A percentile compares a stretch with the other conserved stretches of the same genome.
Conservation (phyloP, 1,284 basidiomycete genomes). For the Testicularia cyperi region DNA sequence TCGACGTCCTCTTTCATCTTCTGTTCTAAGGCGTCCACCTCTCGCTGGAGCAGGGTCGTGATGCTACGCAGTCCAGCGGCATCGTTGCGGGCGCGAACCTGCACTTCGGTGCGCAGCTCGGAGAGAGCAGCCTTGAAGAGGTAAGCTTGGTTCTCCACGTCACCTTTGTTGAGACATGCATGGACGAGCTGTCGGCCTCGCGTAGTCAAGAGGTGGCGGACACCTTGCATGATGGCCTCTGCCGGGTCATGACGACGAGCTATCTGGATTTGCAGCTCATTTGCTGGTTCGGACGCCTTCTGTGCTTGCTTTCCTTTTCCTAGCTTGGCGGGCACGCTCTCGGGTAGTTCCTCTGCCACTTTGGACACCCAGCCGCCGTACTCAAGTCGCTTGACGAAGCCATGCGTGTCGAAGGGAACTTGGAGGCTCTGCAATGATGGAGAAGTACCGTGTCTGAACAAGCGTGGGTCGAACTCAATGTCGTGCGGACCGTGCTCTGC, state of each 20-base stretch:
- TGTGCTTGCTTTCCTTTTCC: slow-evolving; percentile 14
- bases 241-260: slow-evolving; percentile 53
- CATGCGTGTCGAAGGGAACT: slow-evolving; percentile 54
- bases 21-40: slow-evolving; percentile 81
- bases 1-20: slow-evolving; percentile 93
- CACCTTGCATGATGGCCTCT: slow-evolving; percentile 75
- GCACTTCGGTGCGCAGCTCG: slow-evolving; percentile 84
- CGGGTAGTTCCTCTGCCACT: slow-evolving; percentile 6
- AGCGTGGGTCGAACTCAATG: slow-evolving; percentile 13
- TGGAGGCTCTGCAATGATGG: slow-evolving; percentile 31
- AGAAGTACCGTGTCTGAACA: slow-evolving; percentile 15
- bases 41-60: slow-evolving; percentile 76
- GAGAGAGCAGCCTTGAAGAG: slow-evolving; percentile 89
- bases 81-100: slow-evolving; percentile 81
- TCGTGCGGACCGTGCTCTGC: no score
- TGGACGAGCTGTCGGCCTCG: slow-evolving; percentile 73
- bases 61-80: slow-evolving; percentile 75
- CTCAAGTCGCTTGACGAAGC: slow-evolving; percentile 48
- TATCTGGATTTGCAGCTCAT: slow-evolving; percentile 15
- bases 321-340: slow-evolving; percentile 3
- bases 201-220: slow-evolving; percentile 75
- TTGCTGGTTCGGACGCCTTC: slow-evolving; percentile 5
- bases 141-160: slow-evolving; percentile 77
- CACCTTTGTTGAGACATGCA: slow-evolving; percentile 77
- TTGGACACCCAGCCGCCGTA: slow-evolving; percentile 45